These are phyloP conservation scores for Cyclanthera cordifolia DNA, from an alignment of 306 rosid genomes.

Conservation along the genomic window DNA sequence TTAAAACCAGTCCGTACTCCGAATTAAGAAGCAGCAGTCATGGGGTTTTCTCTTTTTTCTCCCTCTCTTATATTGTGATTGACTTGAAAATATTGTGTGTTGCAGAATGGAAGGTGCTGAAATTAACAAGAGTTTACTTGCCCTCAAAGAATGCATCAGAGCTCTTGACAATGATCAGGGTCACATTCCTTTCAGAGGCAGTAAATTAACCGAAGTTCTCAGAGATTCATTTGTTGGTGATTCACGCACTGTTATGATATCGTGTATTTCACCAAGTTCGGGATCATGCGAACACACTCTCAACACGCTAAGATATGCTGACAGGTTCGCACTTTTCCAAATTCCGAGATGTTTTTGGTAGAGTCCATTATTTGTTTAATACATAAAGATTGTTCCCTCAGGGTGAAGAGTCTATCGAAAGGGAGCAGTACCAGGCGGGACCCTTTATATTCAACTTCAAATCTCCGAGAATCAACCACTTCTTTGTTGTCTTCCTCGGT, in stretches of 20 bases:
- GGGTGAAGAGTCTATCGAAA: constrained; percentile 93
- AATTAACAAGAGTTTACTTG: constrained; percentile 95
- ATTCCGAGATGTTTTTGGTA: not conserved
- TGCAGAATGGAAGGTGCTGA: constrained; percentile 99
- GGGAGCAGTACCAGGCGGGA: constrained; percentile 78
- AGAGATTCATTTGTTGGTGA: constrained; percentile 95
- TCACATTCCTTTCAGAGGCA: constrained; percentile 98
- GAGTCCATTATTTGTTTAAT: not conserved
- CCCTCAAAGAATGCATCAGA: constrained; percentile 92
- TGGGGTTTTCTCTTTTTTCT: not conserved
- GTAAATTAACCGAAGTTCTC: constrained; percentile 91
- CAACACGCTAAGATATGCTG: constrained; percentile 93
- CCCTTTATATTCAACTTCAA: constrained; percentile 44
- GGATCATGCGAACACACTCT: constrained; percentile 98
- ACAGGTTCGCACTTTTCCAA: constrained; percentile 40
- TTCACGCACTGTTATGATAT: constrained; percentile 97
- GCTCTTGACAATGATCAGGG: constrained; percentile 99
- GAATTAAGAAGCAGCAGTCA: not conserved
- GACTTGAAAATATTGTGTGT: constrained; percentile 7
- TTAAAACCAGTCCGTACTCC: not conserved
- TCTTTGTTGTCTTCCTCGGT: constrained; percentile 50
- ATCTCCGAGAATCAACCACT: constrained; percentile 65
- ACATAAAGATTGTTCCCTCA: constrained; percentile 9
- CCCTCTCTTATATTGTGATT: not conserved
- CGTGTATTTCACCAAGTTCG: constrained; percentile 96